phyloP scores from a whole-genome alignment of 345 rosid species.

The Salix exigua region DNA sequence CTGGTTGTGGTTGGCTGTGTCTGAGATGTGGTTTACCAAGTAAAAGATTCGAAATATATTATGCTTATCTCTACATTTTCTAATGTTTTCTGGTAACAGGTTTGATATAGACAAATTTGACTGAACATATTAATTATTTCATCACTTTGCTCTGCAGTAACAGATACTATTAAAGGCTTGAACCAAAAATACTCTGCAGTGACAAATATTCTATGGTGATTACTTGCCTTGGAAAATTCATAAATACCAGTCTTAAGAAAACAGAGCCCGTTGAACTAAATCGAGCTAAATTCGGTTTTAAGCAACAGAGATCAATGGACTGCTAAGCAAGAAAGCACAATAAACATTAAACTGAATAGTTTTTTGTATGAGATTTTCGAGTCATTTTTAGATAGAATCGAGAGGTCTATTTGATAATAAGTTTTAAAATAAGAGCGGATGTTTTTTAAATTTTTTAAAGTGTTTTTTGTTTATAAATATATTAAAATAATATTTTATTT shows the following conservation, averaged over 20 bases:
- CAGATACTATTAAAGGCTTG: no score
- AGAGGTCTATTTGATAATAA: no score
- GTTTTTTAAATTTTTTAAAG: no score
- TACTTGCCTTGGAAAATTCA: not conserved
- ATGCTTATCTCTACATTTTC: not conserved
- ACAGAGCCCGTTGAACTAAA: not conserved
- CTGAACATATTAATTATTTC: not conserved
- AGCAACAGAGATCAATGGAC: not conserved
- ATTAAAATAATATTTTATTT: no score
- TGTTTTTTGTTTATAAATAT: no score
- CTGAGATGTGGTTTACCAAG: slow-evolving; percentile 10
- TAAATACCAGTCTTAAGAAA: not conserved
- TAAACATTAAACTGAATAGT: not conserved
- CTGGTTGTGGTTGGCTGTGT: not conserved
- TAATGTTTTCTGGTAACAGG: not conserved
- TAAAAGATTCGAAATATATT: not conserved
- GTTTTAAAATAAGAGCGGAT: no score
- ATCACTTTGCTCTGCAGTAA: not conserved
- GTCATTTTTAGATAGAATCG: not conserved
- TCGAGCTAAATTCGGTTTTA: not conserved
- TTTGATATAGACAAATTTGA: not conserved
- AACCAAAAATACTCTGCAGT: no score
- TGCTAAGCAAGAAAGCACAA: not conserved
- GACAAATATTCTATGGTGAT: no score
- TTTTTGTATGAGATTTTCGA: not conserved